These are phyloP conservation scores for Athelia psychrophila DNA, from an alignment of 1,284 basidiomycete genomes.

Conservation along the genomic window DNA sequence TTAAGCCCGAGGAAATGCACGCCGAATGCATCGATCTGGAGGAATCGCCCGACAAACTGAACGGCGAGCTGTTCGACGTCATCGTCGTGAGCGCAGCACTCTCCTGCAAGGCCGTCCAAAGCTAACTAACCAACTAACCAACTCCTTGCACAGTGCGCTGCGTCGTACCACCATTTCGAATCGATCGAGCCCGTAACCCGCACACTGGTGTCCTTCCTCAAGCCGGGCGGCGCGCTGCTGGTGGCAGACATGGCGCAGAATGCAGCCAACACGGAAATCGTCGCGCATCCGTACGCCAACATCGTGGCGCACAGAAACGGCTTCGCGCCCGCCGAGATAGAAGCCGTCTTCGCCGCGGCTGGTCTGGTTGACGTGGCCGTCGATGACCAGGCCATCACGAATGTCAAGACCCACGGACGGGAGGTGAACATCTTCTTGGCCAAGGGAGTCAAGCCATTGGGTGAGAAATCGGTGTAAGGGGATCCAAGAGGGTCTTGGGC, in stretches of 20 bases:
- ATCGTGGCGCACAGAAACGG: slow-evolving; percentile 54
- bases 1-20: slow-evolving; percentile 54
- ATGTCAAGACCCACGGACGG: slow-evolving; percentile 29
- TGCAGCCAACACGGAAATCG: slow-evolving; percentile 15
- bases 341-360: slow-evolving; percentile 42
- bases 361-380: slow-evolving; percentile 43
- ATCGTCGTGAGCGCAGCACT: slow-evolving; percentile 41
- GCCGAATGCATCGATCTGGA: slow-evolving; percentile 52
- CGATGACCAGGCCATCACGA: slow-evolving; percentile 15
- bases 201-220: slow-evolving; percentile 52
- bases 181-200: slow-evolving; percentile 48
- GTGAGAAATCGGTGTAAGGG: too few species aligned
- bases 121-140: slow-evolving; percentile 12
- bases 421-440: slow-evolving; percentile 47
- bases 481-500: too few species aligned
- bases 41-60: slow-evolving; percentile 42
- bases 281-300: slow-evolving; percentile 28
- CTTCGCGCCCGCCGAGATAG: slow-evolving; percentile 44
- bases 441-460: slow-evolving; percentile 41
- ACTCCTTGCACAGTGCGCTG: slow-evolving; percentile 62
- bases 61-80: slow-evolving; percentile 57
- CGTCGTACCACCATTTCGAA: slow-evolving; percentile 67
- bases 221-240: slow-evolving; percentile 58
- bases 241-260: slow-evolving; percentile 47
- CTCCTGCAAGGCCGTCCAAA: slow-evolving; percentile 9